Evolutionary conservation across 2,329 filamentous ascomycete genomes (phyloP).

Genomic region (Alternaria conjuncta): DNA sequence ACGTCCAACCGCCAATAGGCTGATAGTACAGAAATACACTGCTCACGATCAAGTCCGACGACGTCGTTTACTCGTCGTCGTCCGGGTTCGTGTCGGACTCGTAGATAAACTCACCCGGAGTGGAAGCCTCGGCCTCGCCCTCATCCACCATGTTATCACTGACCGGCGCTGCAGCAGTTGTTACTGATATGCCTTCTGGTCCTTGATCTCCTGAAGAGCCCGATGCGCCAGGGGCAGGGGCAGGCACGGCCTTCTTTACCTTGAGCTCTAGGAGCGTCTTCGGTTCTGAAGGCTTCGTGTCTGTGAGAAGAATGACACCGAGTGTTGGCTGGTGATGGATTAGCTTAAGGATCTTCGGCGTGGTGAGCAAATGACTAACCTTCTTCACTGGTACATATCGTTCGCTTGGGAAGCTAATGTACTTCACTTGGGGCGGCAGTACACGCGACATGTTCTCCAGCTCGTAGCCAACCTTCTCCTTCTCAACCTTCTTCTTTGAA

Average conservation of each 20-base stretch:
- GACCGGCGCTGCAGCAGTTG: conserved; percentile 68
- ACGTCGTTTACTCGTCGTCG: conserved; percentile 39
- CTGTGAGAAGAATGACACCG: conserved; percentile 88
- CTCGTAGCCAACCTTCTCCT: conserved; percentile 96
- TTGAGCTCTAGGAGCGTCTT: conserved; percentile 90
- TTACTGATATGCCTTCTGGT: conserved; percentile 64
- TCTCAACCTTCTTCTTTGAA: conserved; percentile 87
- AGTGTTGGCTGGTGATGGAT: conserved; percentile 74
- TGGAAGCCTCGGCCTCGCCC: conserved; percentile 74
- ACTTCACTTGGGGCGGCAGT: conserved; percentile 90
- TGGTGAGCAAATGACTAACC: conserved; percentile 56
- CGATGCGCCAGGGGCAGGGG: conserved; percentile 53
- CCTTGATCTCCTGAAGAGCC: conserved; percentile 43
- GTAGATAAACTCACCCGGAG: conserved; percentile 79
- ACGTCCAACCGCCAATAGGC: conserved; percentile 15
- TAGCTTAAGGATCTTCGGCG: conserved; percentile 17
- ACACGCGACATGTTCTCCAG: conserved; percentile 97
- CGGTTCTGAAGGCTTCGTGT: conserved; percentile 78
- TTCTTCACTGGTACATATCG: conserved; percentile 94
- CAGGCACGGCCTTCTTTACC: conserved; percentile 73
- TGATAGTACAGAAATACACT: conserved; percentile 37
- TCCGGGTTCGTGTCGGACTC: conserved; percentile 68
- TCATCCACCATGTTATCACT: conserved; percentile 83
- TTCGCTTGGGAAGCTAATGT: conserved; percentile 87
- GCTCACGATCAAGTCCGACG: conserved; percentile 6